Evolutionary conservation across 2,329 filamentous ascomycete genomes (phyloP).

Genomic region (Aureobasidium pullulans): DNA sequence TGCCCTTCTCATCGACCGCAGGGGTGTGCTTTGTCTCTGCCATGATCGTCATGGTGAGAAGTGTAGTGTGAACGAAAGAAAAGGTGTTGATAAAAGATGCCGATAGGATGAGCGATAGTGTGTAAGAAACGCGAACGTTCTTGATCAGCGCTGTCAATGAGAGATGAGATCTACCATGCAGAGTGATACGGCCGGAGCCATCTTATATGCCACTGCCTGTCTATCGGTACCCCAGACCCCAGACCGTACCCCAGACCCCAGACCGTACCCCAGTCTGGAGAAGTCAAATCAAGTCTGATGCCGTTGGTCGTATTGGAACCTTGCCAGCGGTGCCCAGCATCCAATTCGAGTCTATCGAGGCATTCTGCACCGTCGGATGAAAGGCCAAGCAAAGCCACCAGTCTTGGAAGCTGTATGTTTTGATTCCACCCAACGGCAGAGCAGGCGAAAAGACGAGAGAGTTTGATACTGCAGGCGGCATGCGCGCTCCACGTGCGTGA

Average conservation of each 20-base stretch:
- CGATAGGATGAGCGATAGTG: neutral
- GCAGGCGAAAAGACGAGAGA: neutral
- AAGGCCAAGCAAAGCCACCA: constrained; percentile 13
- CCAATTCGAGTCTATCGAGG: neutral
- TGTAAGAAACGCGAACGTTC: neutral
- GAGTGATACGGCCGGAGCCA: neutral
- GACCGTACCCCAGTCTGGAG: neutral
- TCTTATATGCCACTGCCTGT: constrained; percentile 1
- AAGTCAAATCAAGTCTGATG: neutral
- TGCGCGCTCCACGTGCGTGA: constrained; percentile 3
- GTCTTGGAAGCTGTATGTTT: constrained; percentile 5
- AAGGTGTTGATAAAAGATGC: neutral
- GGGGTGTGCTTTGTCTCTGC: constrained; percentile 4
- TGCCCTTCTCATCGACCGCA: neutral
- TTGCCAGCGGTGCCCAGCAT: constrained; percentile 2
- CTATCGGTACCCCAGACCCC: neutral
- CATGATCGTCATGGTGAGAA: constrained; percentile 4
- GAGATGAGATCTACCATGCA: constrained; percentile 4
- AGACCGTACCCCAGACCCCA: neutral
- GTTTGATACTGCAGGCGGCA: constrained; percentile 5
- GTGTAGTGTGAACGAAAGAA: neutral
- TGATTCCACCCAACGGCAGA: neutral
- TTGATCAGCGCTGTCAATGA: constrained; percentile 8
- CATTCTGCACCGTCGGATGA: constrained; percentile 1
- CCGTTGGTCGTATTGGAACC: constrained; percentile 4